Base-by-base conservation (phyloP, 106 monocot species). In the Allium fistulosum region DNA sequence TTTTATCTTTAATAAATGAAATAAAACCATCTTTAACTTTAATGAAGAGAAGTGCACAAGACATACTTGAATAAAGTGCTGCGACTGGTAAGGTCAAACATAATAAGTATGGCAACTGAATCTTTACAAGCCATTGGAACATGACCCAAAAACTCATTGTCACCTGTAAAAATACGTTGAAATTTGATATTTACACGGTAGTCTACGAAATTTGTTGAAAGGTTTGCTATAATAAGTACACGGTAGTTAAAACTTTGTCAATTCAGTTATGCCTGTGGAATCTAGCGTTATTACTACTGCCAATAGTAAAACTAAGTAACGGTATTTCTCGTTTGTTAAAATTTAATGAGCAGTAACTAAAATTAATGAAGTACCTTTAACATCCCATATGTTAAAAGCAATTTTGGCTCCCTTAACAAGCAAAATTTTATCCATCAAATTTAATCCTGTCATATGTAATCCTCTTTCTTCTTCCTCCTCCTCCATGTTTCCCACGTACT, bases 41-140 rank as follows among this genome's bases (percentile, higher is more conserved):
- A 4, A 57, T 22, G 5, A 59, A 62, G 47, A 57, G 48, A 65
- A 11, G 37, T 6, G 48, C 51, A 8, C 15, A 22, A 71, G 10
- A 85, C 72, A 64, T 17, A 99, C 97, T 83, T 99, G 50, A 74
- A 90, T 3, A 99, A 71, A 10, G 90, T 93, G 72, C 84, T 74
- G 46, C 87, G 79, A 57, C 72, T 85, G 17, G 99, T 99, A 14
- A 99, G 92, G 79, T 99, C 92, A 55, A 99, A 99, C 99, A 99
- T 99, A 72, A 81, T 87, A 26, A 99, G 74, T 75, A 99, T 90
- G 22, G 99, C 92, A 18, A 74, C 84, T 10, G 99, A 80, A 72
- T 93, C 99, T 73, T 90, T 93, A 63, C 99, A 99, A 65, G 92
- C 99, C 9, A 99, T 80, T 0, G 99, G 92, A 7, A 99, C 62